Conservation (phyloP, 2,329 filamentous ascomycete species). For the Periconia macrospinosa region DNA sequence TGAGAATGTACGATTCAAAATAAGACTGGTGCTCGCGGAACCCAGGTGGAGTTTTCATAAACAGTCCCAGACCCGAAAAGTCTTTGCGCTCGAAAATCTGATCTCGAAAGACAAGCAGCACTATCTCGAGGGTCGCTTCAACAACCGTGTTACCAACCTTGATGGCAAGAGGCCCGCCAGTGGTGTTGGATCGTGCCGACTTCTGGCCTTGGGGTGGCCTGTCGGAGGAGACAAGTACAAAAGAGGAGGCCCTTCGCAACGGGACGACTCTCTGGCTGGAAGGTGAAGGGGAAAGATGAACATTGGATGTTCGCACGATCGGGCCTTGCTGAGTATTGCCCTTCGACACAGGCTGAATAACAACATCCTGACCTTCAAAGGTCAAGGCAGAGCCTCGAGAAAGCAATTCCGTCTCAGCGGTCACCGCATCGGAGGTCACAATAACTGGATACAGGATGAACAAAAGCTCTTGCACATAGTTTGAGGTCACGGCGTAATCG, state of each 20-base stretch:
- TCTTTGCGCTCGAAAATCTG: slow-evolving; percentile 86
- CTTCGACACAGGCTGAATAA: slow-evolving; percentile 74
- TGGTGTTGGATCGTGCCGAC: slow-evolving; percentile 64
- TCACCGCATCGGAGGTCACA: slow-evolving; percentile 81
- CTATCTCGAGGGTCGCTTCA: slow-evolving; percentile 75
- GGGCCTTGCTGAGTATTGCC: slow-evolving; percentile 59
- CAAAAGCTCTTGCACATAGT: slow-evolving; percentile 79
- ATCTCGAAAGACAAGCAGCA: slow-evolving; percentile 80
- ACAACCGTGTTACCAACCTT: slow-evolving; percentile 70
- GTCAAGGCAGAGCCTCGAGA: slow-evolving; percentile 78
- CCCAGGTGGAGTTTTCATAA: slow-evolving; percentile 84
- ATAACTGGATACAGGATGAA: slow-evolving; percentile 83
- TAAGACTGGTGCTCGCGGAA: slow-evolving; percentile 94
- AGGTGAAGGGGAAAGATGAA: slow-evolving; percentile 43
- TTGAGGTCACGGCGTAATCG: slow-evolving; percentile 78
- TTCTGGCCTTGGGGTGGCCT: slow-evolving; percentile 59
- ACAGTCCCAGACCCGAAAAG: slow-evolving; percentile 83
- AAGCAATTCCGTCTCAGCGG: slow-evolving; percentile 82
- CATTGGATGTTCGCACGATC: slow-evolving; percentile 73
- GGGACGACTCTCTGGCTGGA: slow-evolving; percentile 57
- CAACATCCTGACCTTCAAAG: slow-evolving; percentile 83
- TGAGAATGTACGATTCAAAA: slow-evolving; percentile 87
- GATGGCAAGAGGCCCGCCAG: slow-evolving; percentile 48
- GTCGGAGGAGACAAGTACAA: slow-evolving; percentile 80
- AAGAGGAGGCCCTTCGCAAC: slow-evolving; percentile 82